A percentile compares a stretch with the other conserved stretches of the same genome.
Conservation (phyloP, 768 basidiomycete genomes). For the Tricholoma sp. region DNA sequence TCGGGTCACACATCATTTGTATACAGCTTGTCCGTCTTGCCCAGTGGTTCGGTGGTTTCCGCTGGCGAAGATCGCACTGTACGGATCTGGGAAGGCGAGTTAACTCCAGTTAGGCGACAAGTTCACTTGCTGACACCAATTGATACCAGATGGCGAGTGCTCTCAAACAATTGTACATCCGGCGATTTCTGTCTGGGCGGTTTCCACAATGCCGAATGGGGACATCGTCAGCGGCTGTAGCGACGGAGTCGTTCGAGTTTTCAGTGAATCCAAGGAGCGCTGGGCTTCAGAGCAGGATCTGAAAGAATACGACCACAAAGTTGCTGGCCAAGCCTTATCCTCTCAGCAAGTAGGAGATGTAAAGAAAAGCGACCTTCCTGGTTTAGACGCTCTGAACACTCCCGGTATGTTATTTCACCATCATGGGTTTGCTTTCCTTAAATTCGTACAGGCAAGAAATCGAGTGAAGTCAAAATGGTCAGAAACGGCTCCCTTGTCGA, state of each 20-base stretch:
- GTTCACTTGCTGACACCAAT: conserved; percentile 1
- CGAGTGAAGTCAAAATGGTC: conserved; percentile 93
- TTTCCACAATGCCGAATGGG: conserved; percentile 80
- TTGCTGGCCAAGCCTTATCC: conserved; percentile 77
- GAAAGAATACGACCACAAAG: conserved; percentile 66
- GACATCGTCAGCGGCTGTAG: conserved; percentile 93
- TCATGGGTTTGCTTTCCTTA: neutral
- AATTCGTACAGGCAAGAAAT: conserved; percentile 65
- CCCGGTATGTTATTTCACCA: conserved; percentile 51
- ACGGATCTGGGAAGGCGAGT: conserved; percentile 83
- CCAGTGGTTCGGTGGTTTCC: conserved; percentile 80
- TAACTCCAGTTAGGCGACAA: neutral
- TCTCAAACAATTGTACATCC: conserved; percentile 88
- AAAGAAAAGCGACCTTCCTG: conserved; percentile 86
- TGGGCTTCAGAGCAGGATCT: conserved; percentile 64
- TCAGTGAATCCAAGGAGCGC: conserved; percentile 68
- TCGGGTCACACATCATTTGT: conserved; percentile 97
- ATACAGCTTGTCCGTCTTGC: conserved; percentile 81
- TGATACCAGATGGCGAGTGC: conserved; percentile 71
- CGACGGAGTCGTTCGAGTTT: conserved; percentile 84
- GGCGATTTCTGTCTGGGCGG: conserved; percentile 96
- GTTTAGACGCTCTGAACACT: conserved; percentile 67
- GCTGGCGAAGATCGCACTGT: conserved; percentile 92
- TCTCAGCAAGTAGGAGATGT: conserved; percentile 89
- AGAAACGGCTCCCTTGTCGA: conserved; percentile 77